Base-by-base conservation (phyloP, 257 asterid species). In the Paulownia fortunei region DNA sequence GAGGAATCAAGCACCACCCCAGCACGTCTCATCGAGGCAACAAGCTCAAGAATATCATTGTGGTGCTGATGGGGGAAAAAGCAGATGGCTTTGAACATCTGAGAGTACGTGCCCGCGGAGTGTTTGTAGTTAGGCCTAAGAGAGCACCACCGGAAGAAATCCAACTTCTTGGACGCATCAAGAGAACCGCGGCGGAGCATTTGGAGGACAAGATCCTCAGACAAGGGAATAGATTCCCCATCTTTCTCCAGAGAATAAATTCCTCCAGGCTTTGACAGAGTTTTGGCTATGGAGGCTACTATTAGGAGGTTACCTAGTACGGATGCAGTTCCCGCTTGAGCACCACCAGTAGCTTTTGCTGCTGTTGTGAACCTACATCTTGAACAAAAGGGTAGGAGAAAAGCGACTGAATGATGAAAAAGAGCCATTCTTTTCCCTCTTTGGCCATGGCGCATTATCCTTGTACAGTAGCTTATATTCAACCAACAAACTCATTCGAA, bases 131-230 rank as follows among this genome's bases (percentile, higher is more conserved):
- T 83, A 55, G 80, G 92, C 84, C 87, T 88, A 21, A 82, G 75
- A 15, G 94, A 89, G 78, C 95, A 90, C 97, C 98, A 92, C 21
- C 65, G 78, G 86, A 94, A 94, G 80, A 95, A 95, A 6, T 84
- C 91, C 73, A 95, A 72, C 72, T 88, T 93, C 65, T 42, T 90
- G 24, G 88, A 67, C 2, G 87, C 85, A 24, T 85, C 90, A 23
- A 95, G 85, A 30, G 93, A 88, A 26, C 85, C 86, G 8, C 94
- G 91, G 30, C 84, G 85, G 66, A 95, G 91, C 36, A 93, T 73
- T 49, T 83, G 92, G 36, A 90, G 90, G 46, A 95, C 94, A 36
- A 89, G 82, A 65, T 84, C 90, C 74, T 91, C 90, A 2, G 93
- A 84, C 60, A 95, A 67, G 56, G 86, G 80, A 62, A 88, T 82